A percentile compares a stretch with the other conserved stretches of the same genome.
These are phyloP conservation scores for Tulasnella sp. DNA, from an alignment of 768 basidiomycete species.

Conservation along the genomic window DNA sequence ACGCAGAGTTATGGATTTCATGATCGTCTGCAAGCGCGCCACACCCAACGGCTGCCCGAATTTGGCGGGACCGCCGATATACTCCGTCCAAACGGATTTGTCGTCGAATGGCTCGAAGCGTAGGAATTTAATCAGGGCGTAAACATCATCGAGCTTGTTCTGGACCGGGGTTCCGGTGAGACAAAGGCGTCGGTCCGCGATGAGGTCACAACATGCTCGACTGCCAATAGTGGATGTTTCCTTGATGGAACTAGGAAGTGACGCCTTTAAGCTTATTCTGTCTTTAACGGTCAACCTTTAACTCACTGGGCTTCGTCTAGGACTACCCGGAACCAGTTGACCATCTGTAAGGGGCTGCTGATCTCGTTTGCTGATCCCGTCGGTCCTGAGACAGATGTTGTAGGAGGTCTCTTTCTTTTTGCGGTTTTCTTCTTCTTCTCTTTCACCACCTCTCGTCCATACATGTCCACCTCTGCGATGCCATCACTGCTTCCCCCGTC, in stretches of 20 bases:
- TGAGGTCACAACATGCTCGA: constrained; percentile 87
- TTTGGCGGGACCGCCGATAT: constrained; percentile 86
- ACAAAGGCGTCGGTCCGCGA: constrained; percentile 86
- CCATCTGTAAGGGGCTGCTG: constrained; percentile 78
- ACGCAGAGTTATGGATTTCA: constrained; percentile 92
- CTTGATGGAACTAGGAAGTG: constrained; percentile 72
- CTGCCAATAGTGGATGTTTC: constrained; percentile 90
- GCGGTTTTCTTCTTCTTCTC: constrained; percentile 49
- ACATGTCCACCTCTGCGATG: constrained; percentile 54
- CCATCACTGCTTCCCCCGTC: constrained; percentile 53
- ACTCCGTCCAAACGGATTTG: constrained; percentile 86
- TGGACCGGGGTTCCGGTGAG: constrained; percentile 98
- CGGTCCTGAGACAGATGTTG: constrained; percentile 29
- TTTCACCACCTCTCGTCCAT: constrained; percentile 49
- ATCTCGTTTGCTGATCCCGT: constrained; percentile 36
- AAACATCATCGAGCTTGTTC: constrained; percentile 97
- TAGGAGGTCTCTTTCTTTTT: constrained; percentile 47
- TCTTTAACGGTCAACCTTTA: background rate
- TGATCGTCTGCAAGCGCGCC: constrained; percentile 88
- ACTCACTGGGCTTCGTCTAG: constrained; percentile 92
- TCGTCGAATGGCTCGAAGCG: constrained; percentile 87
- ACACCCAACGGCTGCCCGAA: constrained; percentile 82
- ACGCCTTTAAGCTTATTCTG: background rate
- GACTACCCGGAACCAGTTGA: constrained; percentile 94
- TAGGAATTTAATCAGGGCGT: constrained; percentile 92